Base-by-base conservation (phyloP, 2,329 filamentous ascomycete species). In the Arachnomyces sp. region DNA sequence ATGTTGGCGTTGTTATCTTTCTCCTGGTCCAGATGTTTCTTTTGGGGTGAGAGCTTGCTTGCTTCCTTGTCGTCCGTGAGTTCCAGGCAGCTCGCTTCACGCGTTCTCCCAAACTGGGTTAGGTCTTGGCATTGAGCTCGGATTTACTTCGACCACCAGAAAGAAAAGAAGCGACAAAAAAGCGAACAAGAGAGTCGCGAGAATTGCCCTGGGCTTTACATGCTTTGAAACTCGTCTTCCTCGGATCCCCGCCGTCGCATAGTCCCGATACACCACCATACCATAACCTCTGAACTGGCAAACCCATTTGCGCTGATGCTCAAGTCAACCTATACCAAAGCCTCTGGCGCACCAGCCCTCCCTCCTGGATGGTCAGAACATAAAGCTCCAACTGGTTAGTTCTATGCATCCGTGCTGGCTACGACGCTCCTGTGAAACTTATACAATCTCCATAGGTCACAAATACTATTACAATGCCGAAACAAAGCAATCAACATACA, bases 341-440 rank as follows among this genome's bases (percentile, higher is more conserved):
- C 20, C 20, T 5, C 20, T 25, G 72, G 78, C 15, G 72, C 74
- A 7, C 70, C 76, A 34, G 77, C 84, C 28, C 70, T 95, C 1
- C 82, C 81, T 18, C 72, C 81, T 32, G 88, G 86, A 47, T 95
- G 89, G 89, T 86, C 84, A n/a, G 85, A 94, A 62, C 88, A 95
- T 66, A 89, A 81, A 64, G 87, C 89, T 38, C 89, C 88, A 4
- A 82, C 82, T 37, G 78, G 78, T 77, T 63, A 41, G 62, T 57
- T 44, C 11, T 38, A 20, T 47, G 33, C 36, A 14, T 38, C 28
- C 32, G 33, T 39, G 39, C n/a, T n/a, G n/a, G n/a, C n/a, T 41
- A 36, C n/a, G 4, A 31, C n/a, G 20, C 12, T 38, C 43, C 28
- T 36, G 40, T 48, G 32, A 42, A 28, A 40, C 40, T 34, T 30